phyloP scores from a whole-genome alignment of 208 protist species.

The Crithidia bombi region DNA sequence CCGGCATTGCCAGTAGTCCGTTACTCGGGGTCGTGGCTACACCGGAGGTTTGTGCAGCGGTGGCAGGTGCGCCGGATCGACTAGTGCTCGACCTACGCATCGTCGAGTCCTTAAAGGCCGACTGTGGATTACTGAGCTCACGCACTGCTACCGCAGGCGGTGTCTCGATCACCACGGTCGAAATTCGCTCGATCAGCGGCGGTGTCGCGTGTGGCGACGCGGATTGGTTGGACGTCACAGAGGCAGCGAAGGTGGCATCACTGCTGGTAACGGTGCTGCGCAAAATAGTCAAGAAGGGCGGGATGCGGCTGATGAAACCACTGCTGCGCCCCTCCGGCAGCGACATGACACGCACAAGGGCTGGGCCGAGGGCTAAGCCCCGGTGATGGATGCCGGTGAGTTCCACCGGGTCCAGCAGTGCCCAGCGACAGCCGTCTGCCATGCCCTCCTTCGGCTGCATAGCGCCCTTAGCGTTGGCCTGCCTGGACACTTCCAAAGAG shows the following conservation, averaged over 20 bases:
- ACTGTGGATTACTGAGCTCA: background rate
- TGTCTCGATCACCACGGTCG: background rate
- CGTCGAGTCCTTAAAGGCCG: too few species aligned
- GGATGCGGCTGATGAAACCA: slow-evolving; percentile 24
- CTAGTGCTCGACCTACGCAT: too few species aligned
- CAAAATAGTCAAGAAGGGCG: slow-evolving; percentile 29
- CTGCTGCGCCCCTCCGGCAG: slow-evolving; percentile 24
- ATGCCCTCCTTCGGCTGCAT: background rate
- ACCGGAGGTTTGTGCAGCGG: too few species aligned
- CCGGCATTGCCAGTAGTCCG: background rate
- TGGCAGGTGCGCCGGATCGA: too few species aligned
- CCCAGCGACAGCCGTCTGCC: slow-evolving; percentile 28
- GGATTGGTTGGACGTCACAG: background rate
- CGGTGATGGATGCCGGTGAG: slow-evolving; percentile 54
- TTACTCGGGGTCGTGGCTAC: background rate
- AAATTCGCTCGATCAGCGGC: background rate
- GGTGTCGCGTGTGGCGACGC: background rate
- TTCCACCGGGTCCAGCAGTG: slow-evolving; percentile 45
- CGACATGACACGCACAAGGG: slow-evolving; percentile 50
- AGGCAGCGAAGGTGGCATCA: background rate
- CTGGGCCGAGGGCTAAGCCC: slow-evolving; percentile 52
- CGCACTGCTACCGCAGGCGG: background rate
- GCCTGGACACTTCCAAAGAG: background rate
- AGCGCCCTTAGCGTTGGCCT: background rate
- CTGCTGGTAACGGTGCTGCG: background rate